These are phyloP conservation scores for Spathaspora passalidarum DNA, from an alignment of 805 yeast species.

Conservation along the genomic window DNA sequence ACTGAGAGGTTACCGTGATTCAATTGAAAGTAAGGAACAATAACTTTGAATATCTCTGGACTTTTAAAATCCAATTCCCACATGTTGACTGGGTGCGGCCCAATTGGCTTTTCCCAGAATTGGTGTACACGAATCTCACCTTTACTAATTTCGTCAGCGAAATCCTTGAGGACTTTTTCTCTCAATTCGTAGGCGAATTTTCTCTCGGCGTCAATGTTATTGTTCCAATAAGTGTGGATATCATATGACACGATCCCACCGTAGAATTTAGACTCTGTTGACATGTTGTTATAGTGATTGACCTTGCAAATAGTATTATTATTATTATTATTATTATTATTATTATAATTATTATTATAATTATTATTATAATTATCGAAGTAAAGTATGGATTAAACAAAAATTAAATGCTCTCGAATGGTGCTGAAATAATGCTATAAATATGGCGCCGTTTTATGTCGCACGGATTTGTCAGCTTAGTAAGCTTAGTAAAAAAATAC, in stretches of 20 bases:
- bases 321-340: too few relatives aligned
- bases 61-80: constrained; percentile 53
- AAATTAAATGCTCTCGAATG: too few relatives aligned
- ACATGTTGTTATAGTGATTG: too few relatives aligned
- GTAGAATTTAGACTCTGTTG: constrained; percentile 11
- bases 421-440: too few relatives aligned
- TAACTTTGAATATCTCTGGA: constrained; percentile 41
- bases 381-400: too few relatives aligned
- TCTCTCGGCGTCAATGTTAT: constrained; percentile 29
- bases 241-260: constrained; percentile 42
- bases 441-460: too few relatives aligned
- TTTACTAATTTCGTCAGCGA: constrained; percentile 38
- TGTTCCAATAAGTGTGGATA: constrained; percentile 53
- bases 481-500: too few relatives aligned
- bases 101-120: constrained; percentile 47
- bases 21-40: constrained; percentile 51
- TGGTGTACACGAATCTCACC: constrained; percentile 43
- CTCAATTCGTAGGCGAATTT: constrained; percentile 35
- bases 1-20: constrained; percentile 53
- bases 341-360: too few relatives aligned
- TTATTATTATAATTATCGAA: too few relatives aligned
- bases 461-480: too few relatives aligned
- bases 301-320: too few relatives aligned
- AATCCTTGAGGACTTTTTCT: constrained; percentile 37
- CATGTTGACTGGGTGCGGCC: constrained; percentile 61